Base-by-base conservation (phyloP, 148 eudicot genomes). In the Cornus kousa region DNA sequence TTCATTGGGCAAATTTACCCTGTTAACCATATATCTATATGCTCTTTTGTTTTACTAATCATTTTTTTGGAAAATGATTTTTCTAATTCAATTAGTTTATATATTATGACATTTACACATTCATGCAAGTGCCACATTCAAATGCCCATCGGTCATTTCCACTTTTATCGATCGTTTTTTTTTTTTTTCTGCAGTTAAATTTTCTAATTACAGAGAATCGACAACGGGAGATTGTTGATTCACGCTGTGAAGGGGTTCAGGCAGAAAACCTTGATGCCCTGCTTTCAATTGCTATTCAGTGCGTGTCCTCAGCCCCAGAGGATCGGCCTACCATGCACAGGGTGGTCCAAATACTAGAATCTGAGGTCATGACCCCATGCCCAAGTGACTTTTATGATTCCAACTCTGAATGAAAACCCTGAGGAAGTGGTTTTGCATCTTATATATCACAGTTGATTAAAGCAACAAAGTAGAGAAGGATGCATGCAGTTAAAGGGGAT, bases 301-400 rank as follows among this genome's bases (percentile, higher is more conserved):
- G 99, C 53, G 91, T 95, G 66, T 92, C 97, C 71, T 91, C 99
- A 60, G 75, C 81, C 71, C 98, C 99, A 65, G 99, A 96, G 80
- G 99, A 96, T 55, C 90, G 99, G 50, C 99, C 99, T 69, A 94
- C 99, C 37, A 96, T 94, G 97, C 97, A 96, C 86, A 81, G 98
- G 84, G 99, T 96, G 16, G 90, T 92, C 74, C 98, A 96, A 85
- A 80, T 88, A 70, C 90, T 96, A 46, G 99, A 96, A 86, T 92
- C 98, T 50, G 99, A 96, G 82, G 97, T 96, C 79, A 96, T 89
- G 98, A 94, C 98, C 39, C 99, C 99, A 57, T 94, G 98, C 79
- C 99, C 98, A 19, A 96, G 99, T 78, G 98, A 96, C 75, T 96
- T 92, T 82, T 94, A 96, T 65, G 98, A 96, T 80, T 94, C 97